Conservation (phyloP, 257 asterid species). For the Hygrophila difformis region DNA sequence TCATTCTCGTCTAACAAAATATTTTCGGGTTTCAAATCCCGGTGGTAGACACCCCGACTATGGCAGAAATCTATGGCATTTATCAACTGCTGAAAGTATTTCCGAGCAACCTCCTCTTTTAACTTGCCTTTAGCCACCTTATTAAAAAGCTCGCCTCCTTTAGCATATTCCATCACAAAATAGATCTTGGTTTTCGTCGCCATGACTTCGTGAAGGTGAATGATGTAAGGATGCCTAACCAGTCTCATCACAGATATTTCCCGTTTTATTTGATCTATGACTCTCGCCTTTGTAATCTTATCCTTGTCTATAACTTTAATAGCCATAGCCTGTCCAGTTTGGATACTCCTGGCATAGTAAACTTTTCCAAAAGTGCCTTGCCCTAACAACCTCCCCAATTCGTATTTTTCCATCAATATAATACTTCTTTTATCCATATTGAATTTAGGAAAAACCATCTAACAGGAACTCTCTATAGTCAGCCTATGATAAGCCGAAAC, state of each 20-base stretch:
- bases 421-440: conserved; percentile 40
- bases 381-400: conserved; percentile 70
- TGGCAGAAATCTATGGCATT: conserved; percentile 81
- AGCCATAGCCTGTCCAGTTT: conserved; percentile 63
- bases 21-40: conserved; percentile 82
- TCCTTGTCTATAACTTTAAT: conserved; percentile 73
- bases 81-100: conserved; percentile 53
- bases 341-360: conserved; percentile 43
- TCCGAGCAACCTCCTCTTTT: conserved; percentile 49
- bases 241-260: conserved; percentile 69
- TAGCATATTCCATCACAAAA: conserved; percentile 68
- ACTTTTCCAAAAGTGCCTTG: conserved; percentile 88
- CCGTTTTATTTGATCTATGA: conserved; percentile 56
- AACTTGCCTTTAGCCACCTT: conserved; percentile 62
- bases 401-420: conserved; percentile 59
- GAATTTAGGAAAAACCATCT: not conserved
- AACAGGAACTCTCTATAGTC: not conserved
- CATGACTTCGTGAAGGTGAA: conserved; percentile 76
- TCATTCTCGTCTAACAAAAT: conserved; percentile 60
- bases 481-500: too few species aligned
- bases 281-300: conserved; percentile 42
- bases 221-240: conserved; percentile 57
- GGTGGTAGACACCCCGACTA: conserved; percentile 68
- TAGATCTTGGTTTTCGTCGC: conserved; percentile 79
- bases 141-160: conserved; percentile 77